Evolutionary conservation across 2,329 filamentous ascomycete species (phyloP), one percentile per base, ranked within the genome.

Genomic region (Helotiales sp.): DNA sequence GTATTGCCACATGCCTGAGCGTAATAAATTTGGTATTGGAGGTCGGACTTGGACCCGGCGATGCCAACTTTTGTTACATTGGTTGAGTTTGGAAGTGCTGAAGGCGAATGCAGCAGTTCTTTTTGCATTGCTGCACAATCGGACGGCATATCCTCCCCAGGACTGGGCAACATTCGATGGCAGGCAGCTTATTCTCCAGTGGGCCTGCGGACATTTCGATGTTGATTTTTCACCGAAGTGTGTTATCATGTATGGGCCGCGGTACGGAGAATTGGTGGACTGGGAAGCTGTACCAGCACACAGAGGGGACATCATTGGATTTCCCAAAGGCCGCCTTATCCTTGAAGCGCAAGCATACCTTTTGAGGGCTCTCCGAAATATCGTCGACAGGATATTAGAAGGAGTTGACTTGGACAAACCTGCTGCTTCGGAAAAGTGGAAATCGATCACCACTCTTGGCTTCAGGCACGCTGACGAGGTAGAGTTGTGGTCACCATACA

Each of bases 311-410:
- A 59, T 56, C 17, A 13, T 62, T 30, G 57, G 57, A 4, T 63
- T 56, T 44, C 61, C 61, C 5, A 46, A 33, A 12, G 63, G 25
- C 15, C 42, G 22, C 8, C 53, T 65, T 10, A 13, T 63, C 25
- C 31, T 65, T 2, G 57, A 65, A 47, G 57, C 57, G 7, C 63
- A 65, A 25, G 12, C n/a, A 1, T 30, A 42, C 9, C 31, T 63
- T 7, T 36, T 52, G 17, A 7, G 3, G 1, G 38, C 54, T 6
- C 33, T 63, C 1, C 34, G 25, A 2, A 36, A 6, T 0, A 15
- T 55, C 2, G 33, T 58, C 12, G 49, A 60, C 5, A 29, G 24
- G 19, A 22, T 60, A 12, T 24, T 61, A 3, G 51, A 55, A 51
- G 54, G 15, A n/a, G 31, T 34, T 34, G 31, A 34, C 31, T 34